phyloP scores from a whole-genome alignment of 768 basidiomycete genomes.

The Hebeloma cylindrosporum region DNA sequence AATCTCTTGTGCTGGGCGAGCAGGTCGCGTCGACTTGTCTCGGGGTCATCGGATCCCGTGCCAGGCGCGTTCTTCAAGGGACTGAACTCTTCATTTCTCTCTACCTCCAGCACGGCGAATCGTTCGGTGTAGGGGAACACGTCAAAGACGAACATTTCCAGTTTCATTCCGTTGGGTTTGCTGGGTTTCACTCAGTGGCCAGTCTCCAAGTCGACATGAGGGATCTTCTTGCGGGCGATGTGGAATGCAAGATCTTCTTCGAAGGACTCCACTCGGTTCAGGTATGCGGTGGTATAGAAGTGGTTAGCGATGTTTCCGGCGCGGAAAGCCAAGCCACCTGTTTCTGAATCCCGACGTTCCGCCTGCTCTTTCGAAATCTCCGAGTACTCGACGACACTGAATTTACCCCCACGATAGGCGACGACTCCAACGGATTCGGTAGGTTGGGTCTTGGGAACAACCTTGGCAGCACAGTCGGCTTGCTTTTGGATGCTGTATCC shows the following conservation, averaged over 20 bases:
- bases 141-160: conserved; percentile 98
- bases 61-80: conserved; percentile 98
- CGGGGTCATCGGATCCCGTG: conserved; percentile 84
- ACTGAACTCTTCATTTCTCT: conserved; percentile 88
- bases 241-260: conserved; percentile 93
- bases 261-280: conserved; percentile 75
- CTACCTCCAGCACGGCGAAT: conserved; percentile 88
- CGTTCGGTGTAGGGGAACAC: conserved; percentile 89
- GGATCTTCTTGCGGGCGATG: conserved; percentile 97
- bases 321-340: conserved; percentile 83
- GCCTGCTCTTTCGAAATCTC: conserved; percentile 91
- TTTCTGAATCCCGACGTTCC: conserved; percentile 63
- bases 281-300: conserved; percentile 89
- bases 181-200: conserved; percentile 75
- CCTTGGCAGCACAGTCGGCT: conserved; percentile 93
- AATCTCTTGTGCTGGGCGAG: conserved; percentile 86
- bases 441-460: conserved; percentile 85
- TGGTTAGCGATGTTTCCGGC: conserved; percentile 98
- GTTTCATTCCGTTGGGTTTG: conserved; percentile 98
- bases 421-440: conserved; percentile 95
- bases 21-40: conserved; percentile 87
- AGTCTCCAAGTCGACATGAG: conserved; percentile 68
- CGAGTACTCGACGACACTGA: conserved; percentile 95
- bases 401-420: conserved; percentile 79
- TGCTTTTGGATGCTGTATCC: conserved; percentile 90